Conservation (phyloP, 2,329 filamentous ascomycete species). For the Pyricularia sp. region DNA sequence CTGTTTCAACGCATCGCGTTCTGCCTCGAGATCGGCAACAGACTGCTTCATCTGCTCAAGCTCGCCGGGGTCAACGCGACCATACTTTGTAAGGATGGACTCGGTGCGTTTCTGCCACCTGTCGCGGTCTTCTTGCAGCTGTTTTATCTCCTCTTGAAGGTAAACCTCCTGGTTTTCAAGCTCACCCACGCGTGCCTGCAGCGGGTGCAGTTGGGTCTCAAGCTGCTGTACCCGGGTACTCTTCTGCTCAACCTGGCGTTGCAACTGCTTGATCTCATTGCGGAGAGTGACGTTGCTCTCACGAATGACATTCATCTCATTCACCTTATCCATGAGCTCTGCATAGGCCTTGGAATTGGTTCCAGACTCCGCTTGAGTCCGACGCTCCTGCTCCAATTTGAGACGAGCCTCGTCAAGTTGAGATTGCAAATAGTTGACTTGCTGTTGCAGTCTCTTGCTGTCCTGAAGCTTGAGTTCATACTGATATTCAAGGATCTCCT, state of each 20-base stretch:
- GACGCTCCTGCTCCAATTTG: slow-evolving; percentile 82
- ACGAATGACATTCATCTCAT: slow-evolving; percentile 88
- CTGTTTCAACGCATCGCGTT: slow-evolving; percentile 44
- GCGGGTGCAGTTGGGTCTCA: slow-evolving; percentile 61
- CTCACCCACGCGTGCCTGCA: slow-evolving; percentile 68
- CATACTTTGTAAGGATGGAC: slow-evolving; percentile 90
- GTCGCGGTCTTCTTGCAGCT: slow-evolving; percentile 83
- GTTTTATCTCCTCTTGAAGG: slow-evolving; percentile 75
- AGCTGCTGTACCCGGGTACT: slow-evolving; percentile 62
- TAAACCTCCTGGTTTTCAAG: slow-evolving; percentile 70
- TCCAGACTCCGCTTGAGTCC: slow-evolving; percentile 58
- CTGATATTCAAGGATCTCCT: slow-evolving; percentile 96
- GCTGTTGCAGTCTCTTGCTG: slow-evolving; percentile 75
- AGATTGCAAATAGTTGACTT: slow-evolving; percentile 72
- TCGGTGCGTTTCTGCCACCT: slow-evolving; percentile 93
- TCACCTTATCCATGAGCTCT: slow-evolving; percentile 86
- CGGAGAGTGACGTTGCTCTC: slow-evolving; percentile 89
- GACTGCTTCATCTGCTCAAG: slow-evolving; percentile 78
- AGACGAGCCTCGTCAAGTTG: slow-evolving; percentile 82
- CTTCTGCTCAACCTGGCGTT: slow-evolving; percentile 64
- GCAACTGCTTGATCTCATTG: slow-evolving; percentile 69
- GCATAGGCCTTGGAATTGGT: slow-evolving; percentile 67
- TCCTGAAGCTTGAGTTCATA: slow-evolving; percentile 83
- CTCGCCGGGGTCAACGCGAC: slow-evolving; percentile 86
- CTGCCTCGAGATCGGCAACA: slow-evolving; percentile 50